These are phyloP conservation scores for Auricularia sp. DNA, from an alignment of 768 basidiomycete genomes.

Conservation along the genomic window DNA sequence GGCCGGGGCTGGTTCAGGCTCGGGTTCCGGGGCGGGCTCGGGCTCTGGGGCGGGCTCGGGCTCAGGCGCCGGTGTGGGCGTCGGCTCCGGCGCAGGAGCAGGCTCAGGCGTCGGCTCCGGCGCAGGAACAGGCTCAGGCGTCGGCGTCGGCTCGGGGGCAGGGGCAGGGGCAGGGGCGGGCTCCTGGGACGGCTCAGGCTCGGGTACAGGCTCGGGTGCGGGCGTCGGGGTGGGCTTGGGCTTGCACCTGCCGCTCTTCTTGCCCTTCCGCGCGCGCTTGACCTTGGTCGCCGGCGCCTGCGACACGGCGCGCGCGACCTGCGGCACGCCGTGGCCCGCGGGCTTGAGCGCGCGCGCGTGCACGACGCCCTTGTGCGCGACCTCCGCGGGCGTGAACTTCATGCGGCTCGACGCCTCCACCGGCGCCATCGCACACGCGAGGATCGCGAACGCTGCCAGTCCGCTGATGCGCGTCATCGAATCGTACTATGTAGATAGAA, in stretches of 20 bases:
- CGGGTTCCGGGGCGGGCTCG: not conserved
- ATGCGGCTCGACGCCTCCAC: not conserved
- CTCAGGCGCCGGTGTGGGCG: not conserved
- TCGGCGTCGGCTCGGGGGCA: not conserved
- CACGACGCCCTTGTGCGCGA: not conserved
- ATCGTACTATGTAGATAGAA: not conserved
- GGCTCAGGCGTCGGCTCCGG: not conserved
- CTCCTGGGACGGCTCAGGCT: not conserved
- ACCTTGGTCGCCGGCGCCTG: not conserved
- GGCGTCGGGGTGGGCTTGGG: not conserved
- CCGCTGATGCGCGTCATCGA: not conserved
- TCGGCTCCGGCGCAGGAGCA: not conserved
- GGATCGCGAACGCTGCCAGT: not conserved
- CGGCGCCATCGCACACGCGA: not conserved
- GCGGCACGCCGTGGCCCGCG: no score
- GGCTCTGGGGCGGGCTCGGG: not conserved
- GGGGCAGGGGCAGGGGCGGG: not conserved
- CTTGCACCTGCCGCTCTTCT: not conserved
- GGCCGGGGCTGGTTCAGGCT: not conserved
- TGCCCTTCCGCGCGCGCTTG: not conserved
- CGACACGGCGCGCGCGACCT: not conserved
- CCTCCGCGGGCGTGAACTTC: not conserved
- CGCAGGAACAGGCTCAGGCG: not conserved
- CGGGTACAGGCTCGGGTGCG: not conserved
- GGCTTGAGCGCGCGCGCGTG: not conserved